Conservation (phyloP, 345 rosid genomes). For the Arabidopsis thaliana region DNA sequence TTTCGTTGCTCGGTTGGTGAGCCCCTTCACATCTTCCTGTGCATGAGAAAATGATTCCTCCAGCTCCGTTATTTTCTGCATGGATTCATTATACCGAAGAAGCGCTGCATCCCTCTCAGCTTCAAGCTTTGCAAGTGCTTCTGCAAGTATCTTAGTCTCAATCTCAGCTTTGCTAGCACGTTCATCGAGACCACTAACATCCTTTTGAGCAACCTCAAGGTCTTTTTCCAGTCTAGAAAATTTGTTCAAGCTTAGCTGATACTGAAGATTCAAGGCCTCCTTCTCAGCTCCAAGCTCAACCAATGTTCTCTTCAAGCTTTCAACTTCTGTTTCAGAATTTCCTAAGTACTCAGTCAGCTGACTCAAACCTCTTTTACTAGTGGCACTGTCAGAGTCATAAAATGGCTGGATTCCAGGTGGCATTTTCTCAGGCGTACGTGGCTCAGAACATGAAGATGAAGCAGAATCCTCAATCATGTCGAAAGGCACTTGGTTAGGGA, state of each 20-base stretch:
- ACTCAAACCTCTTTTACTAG: constrained; percentile 65
- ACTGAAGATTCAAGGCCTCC: constrained; percentile 64
- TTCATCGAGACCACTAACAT: constrained; percentile 65
- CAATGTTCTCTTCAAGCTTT: constrained; percentile 62
- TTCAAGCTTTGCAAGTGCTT: constrained; percentile 64
- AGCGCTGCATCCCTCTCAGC: constrained; percentile 75
- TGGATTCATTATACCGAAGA: constrained; percentile 66
- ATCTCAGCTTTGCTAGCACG: constrained; percentile 81
- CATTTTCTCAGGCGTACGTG: constrained; percentile 75
- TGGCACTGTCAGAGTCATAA: constrained; percentile 48
- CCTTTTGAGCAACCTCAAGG: constrained; percentile 63
- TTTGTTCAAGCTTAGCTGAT: constrained; percentile 67
- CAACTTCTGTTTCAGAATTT: constrained; percentile 56
- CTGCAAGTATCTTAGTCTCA: constrained; percentile 72
- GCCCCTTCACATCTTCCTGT: constrained; percentile 57
- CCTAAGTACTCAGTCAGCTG: constrained; percentile 61
- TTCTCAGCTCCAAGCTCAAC: constrained; percentile 78
- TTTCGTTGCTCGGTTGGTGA: constrained; percentile 55
- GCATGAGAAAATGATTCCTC: constrained; percentile 56
- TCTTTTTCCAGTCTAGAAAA: constrained; percentile 68
- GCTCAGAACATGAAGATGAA: constrained; percentile 61
- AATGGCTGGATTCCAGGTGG: constrained; percentile 49
- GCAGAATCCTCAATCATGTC: constrained; percentile 66
- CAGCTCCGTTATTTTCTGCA: constrained; percentile 64
- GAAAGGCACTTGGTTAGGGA: constrained; percentile 83